Evolutionary conservation across 179 eudicot species (phyloP).

Genomic region (Beta lomatogona): DNA sequence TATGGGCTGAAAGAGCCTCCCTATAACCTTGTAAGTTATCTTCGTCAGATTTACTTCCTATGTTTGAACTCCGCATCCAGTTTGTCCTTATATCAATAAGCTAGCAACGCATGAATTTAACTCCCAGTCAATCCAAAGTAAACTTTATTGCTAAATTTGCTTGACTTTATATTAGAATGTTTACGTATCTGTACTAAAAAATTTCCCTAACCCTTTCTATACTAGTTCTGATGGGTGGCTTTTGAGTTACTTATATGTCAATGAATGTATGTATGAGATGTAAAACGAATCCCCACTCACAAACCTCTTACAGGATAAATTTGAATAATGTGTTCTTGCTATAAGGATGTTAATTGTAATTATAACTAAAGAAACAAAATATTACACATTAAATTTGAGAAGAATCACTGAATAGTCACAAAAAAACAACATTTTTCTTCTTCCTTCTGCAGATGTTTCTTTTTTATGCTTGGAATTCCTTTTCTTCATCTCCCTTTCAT

Average conservation of each 20-base stretch:
- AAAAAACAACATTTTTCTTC: neutral
- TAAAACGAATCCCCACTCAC: neutral
- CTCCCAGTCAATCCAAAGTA: neutral
- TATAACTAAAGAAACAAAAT: neutral
- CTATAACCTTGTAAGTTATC: constrained; percentile 72
- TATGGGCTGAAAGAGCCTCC: constrained; percentile 75
- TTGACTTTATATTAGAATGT: neutral
- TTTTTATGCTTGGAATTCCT: neutral
- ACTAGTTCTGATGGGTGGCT: neutral
- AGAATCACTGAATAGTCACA: neutral
- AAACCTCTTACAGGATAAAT: neutral
- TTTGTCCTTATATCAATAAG: neutral
- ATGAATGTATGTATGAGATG: neutral
- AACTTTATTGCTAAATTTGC: neutral
- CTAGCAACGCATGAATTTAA: neutral
- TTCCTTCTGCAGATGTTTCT: neutral
- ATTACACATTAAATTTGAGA: neutral
- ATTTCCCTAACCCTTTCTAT: neutral
- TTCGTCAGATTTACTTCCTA: neutral
- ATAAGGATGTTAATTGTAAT: neutral
- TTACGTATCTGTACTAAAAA: neutral
- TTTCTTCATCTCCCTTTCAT: neutral
- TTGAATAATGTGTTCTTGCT: neutral
- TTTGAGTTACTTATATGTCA: neutral
- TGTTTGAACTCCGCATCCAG: neutral